A percentile compares a stretch with the other conserved stretches of the same genome.
phyloP scores from a whole-genome alignment of 73 alveolate genomes.

The Paramecium sexaurelia region DNA sequence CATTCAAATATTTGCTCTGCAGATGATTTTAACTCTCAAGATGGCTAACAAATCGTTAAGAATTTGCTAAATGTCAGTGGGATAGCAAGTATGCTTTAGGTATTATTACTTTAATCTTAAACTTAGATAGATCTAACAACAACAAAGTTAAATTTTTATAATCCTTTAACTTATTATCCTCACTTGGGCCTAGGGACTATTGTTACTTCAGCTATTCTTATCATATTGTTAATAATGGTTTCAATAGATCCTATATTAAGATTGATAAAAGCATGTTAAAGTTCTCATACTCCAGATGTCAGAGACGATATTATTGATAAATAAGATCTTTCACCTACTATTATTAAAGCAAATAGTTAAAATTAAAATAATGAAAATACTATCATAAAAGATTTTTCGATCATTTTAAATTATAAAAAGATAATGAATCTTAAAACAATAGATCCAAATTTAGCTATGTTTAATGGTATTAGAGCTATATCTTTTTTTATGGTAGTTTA shows the following conservation, averaged over 20 bases:
- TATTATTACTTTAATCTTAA: background rate
- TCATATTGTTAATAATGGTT: background rate
- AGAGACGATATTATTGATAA: background rate
- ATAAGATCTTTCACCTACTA: background rate
- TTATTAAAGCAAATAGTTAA: background rate
- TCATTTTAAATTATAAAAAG: background rate
- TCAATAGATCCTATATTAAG: background rate
- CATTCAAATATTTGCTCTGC: slow-evolving; percentile 23
- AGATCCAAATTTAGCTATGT: slow-evolving; percentile 40
- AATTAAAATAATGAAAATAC: background rate
- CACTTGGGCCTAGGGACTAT: background rate
- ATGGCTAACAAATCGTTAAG: background rate
- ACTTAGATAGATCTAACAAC: background rate
- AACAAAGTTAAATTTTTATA: background rate
- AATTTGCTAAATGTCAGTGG: background rate
- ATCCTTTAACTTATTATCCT: background rate
- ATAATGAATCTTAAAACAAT: background rate
- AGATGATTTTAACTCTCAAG: background rate
- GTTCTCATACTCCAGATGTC: background rate
- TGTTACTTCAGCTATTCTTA: background rate
- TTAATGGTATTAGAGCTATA: slow-evolving; percentile 33
- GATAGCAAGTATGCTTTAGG: background rate
- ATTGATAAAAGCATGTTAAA: background rate
- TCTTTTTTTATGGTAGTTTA: background rate
- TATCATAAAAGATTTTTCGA: background rate